Evolutionary conservation across 2,329 filamentous ascomycete species (phyloP), one percentile per base, ranked within the genome.

Genomic region (Xylariaceae sp.): DNA sequence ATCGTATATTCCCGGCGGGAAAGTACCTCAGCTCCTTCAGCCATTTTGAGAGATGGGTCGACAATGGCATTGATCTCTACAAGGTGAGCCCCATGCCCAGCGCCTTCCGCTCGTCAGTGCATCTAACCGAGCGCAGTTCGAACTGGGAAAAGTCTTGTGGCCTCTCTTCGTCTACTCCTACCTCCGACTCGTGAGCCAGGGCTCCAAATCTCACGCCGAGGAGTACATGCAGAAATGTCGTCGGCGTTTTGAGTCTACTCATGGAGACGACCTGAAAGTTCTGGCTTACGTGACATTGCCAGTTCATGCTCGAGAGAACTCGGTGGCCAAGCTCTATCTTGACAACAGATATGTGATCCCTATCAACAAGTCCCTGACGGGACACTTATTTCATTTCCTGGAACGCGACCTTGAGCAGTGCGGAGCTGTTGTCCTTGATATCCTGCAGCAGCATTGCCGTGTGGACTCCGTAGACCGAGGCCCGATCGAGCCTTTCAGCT

Each of bases 91-190:
- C 9, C 17, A 17, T 22, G 25, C 6, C 21, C 16, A 26, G 13
- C 10, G 8, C n/a, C 24, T 3, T n/a, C 7, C 3, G 18, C 14
- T 36, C 9, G 15, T 19, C 19, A 29, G 1, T 13, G 5, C 22
- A 24, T 19, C 50, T 25, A 36, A 27, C 36, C 19, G 23, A 19
- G n/a, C 28, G 14, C 4, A 89, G 77, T 87, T 90, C 28, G 92
- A 98, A 62, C 69, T 98, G 3, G 74, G 77, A 38, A 88, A 93
- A 46, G 68, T 96, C 4, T 64, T 94, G 12, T 98, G 92, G 88
- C 92, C 92, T 0, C 65, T 93, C 1, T 96, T 95, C 52, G 84
- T 96, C 32, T 94, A 98, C 59, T 92, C 86, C 0, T 95, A 84
- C 53, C 67, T 98, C 17, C 80, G 86, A 37, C 73, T 96, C 35